A percentile compares a stretch with the other conserved stretches of the same genome.
phyloP scores from a whole-genome alignment of 805 yeast species.

The Ogataea salicorniae region DNA sequence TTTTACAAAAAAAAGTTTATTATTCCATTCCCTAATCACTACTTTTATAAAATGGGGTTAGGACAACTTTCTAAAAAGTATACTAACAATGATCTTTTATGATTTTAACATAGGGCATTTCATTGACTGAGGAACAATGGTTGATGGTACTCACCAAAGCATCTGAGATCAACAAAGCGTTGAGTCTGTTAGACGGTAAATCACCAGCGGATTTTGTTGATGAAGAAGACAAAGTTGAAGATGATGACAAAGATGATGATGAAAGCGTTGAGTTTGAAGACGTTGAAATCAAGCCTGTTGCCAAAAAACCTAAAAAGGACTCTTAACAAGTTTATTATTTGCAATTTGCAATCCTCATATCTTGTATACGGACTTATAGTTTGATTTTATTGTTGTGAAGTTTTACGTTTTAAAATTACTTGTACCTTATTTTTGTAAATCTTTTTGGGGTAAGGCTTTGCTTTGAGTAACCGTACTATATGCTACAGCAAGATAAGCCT shows the following conservation, averaged over 20 bases:
- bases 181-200: constrained; percentile 23
- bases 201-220: constrained; percentile 19
- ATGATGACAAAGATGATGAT: constrained; percentile 12
- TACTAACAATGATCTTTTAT: constrained; percentile 6
- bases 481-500: too few species aligned
- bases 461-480: too few species aligned
- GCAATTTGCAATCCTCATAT: too few species aligned
- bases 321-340: too few species aligned
- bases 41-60: too few species aligned
- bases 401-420: too few species aligned
- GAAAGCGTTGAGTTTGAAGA: constrained; percentile 20
- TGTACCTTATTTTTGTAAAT: too few species aligned
- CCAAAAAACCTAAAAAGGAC: constrained; percentile 8
- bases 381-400: too few species aligned
- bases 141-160: constrained; percentile 38
- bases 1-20: too few species aligned
- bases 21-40: neutral
- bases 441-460: too few species aligned
- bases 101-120: constrained; percentile 39
- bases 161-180: constrained; percentile 47
- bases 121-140: constrained; percentile 57
- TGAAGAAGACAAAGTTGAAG: constrained; percentile 23
- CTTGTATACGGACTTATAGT: too few species aligned
- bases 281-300: constrained; percentile 9
- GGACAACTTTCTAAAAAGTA: too few species aligned